Evolutionary conservation across 1,139 yeast genomes (phyloP).

Genomic region (Diutina ranongensis): DNA sequence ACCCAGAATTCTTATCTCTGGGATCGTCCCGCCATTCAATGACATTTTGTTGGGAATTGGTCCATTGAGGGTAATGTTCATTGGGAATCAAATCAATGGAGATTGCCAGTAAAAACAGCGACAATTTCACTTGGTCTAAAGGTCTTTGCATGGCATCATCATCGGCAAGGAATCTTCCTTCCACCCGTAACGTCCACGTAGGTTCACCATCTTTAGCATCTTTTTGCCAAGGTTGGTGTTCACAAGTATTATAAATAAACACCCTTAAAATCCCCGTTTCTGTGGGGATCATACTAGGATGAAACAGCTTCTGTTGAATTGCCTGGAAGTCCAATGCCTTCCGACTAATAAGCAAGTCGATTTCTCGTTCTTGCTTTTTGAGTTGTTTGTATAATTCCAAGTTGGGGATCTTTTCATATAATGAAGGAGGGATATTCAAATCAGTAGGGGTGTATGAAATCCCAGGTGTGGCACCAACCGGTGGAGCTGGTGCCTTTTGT

Average conservation of each 20-base stretch:
- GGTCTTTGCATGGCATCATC: constrained; percentile 17
- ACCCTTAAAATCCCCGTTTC: constrained; percentile 56
- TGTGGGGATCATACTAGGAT: constrained; percentile 31
- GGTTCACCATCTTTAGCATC: constrained; percentile 28
- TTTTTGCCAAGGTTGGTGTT: constrained; percentile 89
- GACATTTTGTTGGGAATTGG: constrained; percentile 21
- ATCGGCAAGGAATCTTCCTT: constrained; percentile 58
- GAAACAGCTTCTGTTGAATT: constrained; percentile 36
- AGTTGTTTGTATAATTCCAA: constrained; percentile 59
- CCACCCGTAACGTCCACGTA: constrained; percentile 78
- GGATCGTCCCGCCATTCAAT: constrained; percentile 31
- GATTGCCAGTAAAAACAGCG: constrained; percentile 72
- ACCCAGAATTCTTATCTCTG: constrained; percentile 17
- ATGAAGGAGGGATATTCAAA: constrained; percentile 46
- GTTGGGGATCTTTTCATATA: constrained; percentile 61
- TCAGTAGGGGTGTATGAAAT: constrained; percentile 59
- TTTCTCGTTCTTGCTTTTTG: constrained; percentile 63
- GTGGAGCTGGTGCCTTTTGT: constrained; percentile 6
- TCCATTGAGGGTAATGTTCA: constrained; percentile 28
- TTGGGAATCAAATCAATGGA: constrained; percentile 60
- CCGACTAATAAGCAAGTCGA: constrained; percentile 74
- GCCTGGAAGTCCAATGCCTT: constrained; percentile 84
- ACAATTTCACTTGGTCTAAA: constrained; percentile 37
- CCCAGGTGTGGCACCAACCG: constrained; percentile 24
- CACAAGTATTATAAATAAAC: constrained; percentile 71